phyloP scores from a whole-genome alignment of 1,139 yeast species.

The Yamadazyma mexicana region DNA sequence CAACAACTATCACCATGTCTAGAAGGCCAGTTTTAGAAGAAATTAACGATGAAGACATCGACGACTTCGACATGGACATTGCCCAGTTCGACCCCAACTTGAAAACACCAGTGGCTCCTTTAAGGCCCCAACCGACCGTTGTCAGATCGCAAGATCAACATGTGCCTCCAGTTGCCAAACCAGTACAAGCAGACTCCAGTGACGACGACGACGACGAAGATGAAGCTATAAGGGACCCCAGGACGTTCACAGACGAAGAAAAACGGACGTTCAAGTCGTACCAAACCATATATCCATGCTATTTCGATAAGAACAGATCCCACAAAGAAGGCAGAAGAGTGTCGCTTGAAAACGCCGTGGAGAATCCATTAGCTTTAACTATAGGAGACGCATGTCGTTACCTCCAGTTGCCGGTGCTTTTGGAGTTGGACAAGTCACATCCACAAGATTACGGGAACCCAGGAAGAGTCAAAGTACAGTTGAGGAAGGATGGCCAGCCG shows the following conservation, averaged over 20 bases:
- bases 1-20: slow-evolving; percentile 26
- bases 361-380: slow-evolving; percentile 83
- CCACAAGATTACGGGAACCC: slow-evolving; percentile 98
- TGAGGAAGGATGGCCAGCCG: slow-evolving; percentile 51
- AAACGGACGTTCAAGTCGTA: slow-evolving; percentile 62
- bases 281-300: slow-evolving; percentile 85
- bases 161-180: slow-evolving; percentile 15
- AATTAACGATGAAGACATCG: slow-evolving; percentile 85
- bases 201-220: slow-evolving; percentile 15
- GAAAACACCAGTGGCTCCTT: slow-evolving; percentile 69
- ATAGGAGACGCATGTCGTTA: slow-evolving; percentile 64
- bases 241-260: slow-evolving; percentile 46
- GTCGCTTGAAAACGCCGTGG: slow-evolving; percentile 62
- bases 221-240: slow-evolving; percentile 34
- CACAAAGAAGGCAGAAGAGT: slow-evolving; percentile 86
- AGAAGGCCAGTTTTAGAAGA: slow-evolving; percentile 80
- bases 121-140: slow-evolving; percentile 55
- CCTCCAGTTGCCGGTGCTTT: slow-evolving; percentile 53
- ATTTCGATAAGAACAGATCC: slow-evolving; percentile 78
- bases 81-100: slow-evolving; percentile 84
- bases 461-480: slow-evolving; percentile 80
- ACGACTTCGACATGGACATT: slow-evolving; percentile 87
- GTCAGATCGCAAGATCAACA: slow-evolving; percentile 62
- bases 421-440: slow-evolving; percentile 82
- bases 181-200: slow-evolving; percentile 8